Percentiles rank a stretch among this genome's conserved stretches.
These are phyloP conservation scores for Cucumis sativus DNA, from an alignment of 306 rosid genomes.

Conservation along the genomic window Cucumber_9930_V3 NC_026657.2:33524501-33525000, in stretches of 20 bases:
- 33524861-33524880: background rate
- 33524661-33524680: background rate
- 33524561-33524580: background rate
- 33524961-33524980: constrained; percentile 81
- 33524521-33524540: background rate
- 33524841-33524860: background rate
- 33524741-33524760: background rate
- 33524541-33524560: background rate
- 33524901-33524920: background rate
- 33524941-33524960: constrained; percentile 14
- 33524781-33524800: background rate
- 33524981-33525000: constrained; percentile 76
- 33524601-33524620: background rate
- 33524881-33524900: background rate
- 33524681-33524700: background rate
- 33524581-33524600: background rate
- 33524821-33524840: background rate
- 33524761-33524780: background rate
- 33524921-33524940: constrained; percentile 15
- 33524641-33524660: background rate
- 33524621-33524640: background rate
- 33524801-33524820: background rate
- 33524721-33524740: background rate
- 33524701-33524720: background rate
- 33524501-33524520: background rate